These are phyloP conservation scores for Beauveria asiatica DNA, from an alignment of 2,329 filamentous ascomycete genomes.

Conservation along the genomic window DNA sequence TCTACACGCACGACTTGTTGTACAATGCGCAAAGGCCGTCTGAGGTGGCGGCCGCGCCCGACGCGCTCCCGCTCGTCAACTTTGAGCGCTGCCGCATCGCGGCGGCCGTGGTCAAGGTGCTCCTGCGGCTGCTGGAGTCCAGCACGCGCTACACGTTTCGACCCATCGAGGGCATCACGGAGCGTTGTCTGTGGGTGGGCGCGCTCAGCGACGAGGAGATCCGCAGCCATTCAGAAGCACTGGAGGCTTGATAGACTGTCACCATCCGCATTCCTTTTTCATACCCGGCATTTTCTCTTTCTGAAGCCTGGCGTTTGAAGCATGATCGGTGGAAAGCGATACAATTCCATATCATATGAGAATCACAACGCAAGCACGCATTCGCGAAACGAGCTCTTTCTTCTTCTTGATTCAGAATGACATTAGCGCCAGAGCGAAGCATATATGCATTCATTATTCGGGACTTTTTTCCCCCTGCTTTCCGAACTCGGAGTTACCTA, in stretches of 20 bases:
- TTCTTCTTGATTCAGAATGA: neutral
- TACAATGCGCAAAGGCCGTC: slow-evolving; percentile 74
- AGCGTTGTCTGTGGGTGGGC: slow-evolving; percentile 78
- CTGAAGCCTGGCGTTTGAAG: too few species aligned
- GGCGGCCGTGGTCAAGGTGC: slow-evolving; percentile 69
- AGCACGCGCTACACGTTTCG: slow-evolving; percentile 67
- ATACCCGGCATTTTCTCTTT: neutral
- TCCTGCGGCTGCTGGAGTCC: slow-evolving; percentile 69
- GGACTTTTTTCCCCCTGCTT: neutral
- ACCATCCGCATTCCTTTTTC: neutral
- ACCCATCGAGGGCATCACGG: slow-evolving; percentile 67
- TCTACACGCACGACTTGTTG: slow-evolving; percentile 75
- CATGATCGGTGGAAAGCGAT: too few species aligned
- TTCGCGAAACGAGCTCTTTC: neutral
- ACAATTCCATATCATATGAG: too few species aligned
- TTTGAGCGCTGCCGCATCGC: slow-evolving; percentile 74
- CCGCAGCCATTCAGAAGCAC: slow-evolving; percentile 39
- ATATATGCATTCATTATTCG: neutral
- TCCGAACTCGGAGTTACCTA: neutral
- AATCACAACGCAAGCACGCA: too few species aligned
- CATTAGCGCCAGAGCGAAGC: neutral
- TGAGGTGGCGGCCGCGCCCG: slow-evolving; percentile 60
- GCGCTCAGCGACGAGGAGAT: slow-evolving; percentile 72
- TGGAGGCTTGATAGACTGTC: slow-evolving; percentile 29
- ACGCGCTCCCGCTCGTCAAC: slow-evolving; percentile 63